Percentiles rank a stretch among this genome's conserved stretches.
Conservation (phyloP, 768 basidiomycete species). For the Suillus variegatus region DNA sequence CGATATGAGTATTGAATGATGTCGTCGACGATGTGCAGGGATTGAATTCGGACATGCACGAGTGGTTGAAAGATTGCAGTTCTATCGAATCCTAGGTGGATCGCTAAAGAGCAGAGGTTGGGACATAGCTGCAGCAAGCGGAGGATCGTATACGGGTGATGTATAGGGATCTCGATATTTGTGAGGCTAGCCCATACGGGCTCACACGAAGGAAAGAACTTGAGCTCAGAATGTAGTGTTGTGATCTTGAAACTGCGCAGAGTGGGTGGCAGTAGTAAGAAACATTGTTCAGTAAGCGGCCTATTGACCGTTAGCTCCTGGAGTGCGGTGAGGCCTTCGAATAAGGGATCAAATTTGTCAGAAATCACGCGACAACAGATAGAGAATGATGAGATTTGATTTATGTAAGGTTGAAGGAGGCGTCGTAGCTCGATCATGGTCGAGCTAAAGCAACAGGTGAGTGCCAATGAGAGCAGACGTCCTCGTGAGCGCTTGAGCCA, state of each 20-base stretch:
- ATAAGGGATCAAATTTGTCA: conserved; percentile 5
- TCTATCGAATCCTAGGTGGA: background rate
- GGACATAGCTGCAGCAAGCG: background rate
- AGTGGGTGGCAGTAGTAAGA: conserved; percentile 9
- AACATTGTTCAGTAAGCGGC: conserved; percentile 1
- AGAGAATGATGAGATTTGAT: conserved; percentile 10
- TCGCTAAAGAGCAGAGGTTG: conserved; percentile 4
- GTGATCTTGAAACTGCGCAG: too few species aligned
- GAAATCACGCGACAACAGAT: background rate
- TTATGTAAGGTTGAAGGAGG: conserved; percentile 23
- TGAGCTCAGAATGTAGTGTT: too few species aligned
- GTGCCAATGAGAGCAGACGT: conserved; percentile 9
- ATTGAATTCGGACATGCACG: conserved; percentile 14
- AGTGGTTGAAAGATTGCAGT: conserved; percentile 5
- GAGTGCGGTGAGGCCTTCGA: conserved; percentile 17
- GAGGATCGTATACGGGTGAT: background rate
- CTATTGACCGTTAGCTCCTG: conserved; percentile 7
- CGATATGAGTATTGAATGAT: background rate
- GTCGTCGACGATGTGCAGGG: conserved; percentile 9
- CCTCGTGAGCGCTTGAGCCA: conserved; percentile 15
- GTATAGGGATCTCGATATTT: conserved; percentile 9
- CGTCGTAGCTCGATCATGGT: background rate
- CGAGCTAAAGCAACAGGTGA: background rate
- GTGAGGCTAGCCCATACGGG: conserved; percentile 23
- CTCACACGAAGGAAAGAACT: conserved; percentile 6